Evolutionary conservation across 306 rosid species (phyloP), one percentile per base, ranked within the genome.

Genomic region (Hippophae gyantsensis): DNA sequence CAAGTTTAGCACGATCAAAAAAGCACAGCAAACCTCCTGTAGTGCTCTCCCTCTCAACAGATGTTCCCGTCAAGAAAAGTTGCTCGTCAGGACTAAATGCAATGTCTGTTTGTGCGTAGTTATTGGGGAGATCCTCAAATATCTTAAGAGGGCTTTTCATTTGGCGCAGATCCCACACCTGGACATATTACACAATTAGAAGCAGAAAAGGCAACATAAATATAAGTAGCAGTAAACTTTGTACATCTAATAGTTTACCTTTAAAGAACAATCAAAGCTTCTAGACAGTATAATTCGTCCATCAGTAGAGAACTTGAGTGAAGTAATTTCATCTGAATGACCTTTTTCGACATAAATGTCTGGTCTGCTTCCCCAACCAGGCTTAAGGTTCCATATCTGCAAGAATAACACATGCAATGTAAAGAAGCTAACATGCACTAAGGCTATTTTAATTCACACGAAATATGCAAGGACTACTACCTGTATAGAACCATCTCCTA

Each of bases 281-380:
- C 96, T 83, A 48, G 96, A 90, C 60, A 90, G 62, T 69, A 90
- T 70, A 54, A 73, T 71, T 67, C 54, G 69, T 52, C 96, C 96
- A 63, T 90, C 96, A 41, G 77, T 70, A 62, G 98, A 90, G 78
- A 90, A 90, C 72, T 78, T 90, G 53, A 90, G 78, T 13, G 80
- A 54, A 25, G 92, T 76, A 59, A 90, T 81, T 48, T 87, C 92
- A 51, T 90, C 98, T 46, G 80, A 83, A 57, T 90, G 98, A 68
- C 83, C 51, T 51, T 80, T 85, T 48, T 78, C 86, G 67, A 85
- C 55, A 12, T 79, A 72, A 59, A 85, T 54, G 65, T 90, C 98
- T 53, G 98, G 98, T 65, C 98, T 73, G 72, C 98, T 90, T 66
- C 96, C 98, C 95, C 98, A 90, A 45, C 98, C 98, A 47, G 95